phyloP scores from a whole-genome alignment of 768 basidiomycete species.

The Rhizopogon vesiculosus region DNA sequence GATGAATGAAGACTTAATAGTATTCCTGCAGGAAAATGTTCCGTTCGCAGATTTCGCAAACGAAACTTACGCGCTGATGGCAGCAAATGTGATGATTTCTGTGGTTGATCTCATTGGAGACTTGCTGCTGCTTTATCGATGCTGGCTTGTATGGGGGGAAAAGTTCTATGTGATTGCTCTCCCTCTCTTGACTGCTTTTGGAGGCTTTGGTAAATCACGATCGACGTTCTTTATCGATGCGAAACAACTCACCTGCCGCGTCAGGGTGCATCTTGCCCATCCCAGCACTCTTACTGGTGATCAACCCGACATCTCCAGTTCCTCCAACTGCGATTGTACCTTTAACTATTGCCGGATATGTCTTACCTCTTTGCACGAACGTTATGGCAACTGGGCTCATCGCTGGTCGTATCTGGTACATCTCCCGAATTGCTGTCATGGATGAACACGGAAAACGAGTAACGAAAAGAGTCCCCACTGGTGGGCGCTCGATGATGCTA shows the following conservation, averaged over 20 bases:
- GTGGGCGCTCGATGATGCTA: slow-evolving; percentile 16
- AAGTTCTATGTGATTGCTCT: slow-evolving; percentile 24
- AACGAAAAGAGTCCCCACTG: slow-evolving; percentile 1
- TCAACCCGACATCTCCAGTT: neutral
- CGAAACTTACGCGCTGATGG: slow-evolving; percentile 15
- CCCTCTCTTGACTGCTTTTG: slow-evolving; percentile 22
- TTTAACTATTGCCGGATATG: slow-evolving; percentile 23
- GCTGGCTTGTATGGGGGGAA: slow-evolving; percentile 27
- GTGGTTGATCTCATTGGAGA: slow-evolving; percentile 21
- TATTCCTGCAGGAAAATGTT: slow-evolving; percentile 4
- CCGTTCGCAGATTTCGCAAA: slow-evolving; percentile 14
- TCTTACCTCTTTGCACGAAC: slow-evolving; percentile 31
- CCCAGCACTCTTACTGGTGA: neutral
- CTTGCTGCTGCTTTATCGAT: slow-evolving; percentile 27
- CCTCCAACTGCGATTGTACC: slow-evolving; percentile 23
- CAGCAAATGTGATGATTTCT: slow-evolving; percentile 21
- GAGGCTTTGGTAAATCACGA: slow-evolving; percentile 19
- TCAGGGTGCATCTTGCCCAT: neutral
- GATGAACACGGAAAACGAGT: neutral
- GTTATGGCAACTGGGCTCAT: slow-evolving; percentile 30
- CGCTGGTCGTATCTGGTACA: slow-evolving; percentile 26
- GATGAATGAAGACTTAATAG: neutral
- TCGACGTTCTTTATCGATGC: neutral
- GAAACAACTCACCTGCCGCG: neutral
- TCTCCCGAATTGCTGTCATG: slow-evolving; percentile 3